Base-by-base conservation (phyloP, 139 green algal genomes). In the Chlorella sp. region DNA sequence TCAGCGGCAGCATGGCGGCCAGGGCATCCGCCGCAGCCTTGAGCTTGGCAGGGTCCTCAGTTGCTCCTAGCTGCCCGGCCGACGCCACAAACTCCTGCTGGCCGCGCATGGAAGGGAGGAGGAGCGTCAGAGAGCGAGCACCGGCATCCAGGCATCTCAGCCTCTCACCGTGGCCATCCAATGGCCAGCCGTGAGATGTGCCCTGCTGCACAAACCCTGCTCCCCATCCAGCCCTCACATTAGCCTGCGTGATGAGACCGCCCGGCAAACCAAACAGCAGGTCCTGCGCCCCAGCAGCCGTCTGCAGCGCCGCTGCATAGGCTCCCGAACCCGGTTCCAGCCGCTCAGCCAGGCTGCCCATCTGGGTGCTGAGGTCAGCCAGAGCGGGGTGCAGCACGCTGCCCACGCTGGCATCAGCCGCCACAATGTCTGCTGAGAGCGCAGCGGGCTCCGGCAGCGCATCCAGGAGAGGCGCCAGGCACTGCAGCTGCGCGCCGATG, bases 381-480 rank as follows among this genome's bases (percentile, higher is more conserved):
- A 84, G 41, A 28, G 44, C 20, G 19, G 67, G 67, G 7, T 7
- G 32, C 44, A 84, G 54, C 79, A 40, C 34, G 46, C 46, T 34
- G n/a, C 44, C 48, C n/a, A 80, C n/a, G 48, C n/a, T 44, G 48
- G 46, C 48, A 16, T 68, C 13, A 8, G 48, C n/a, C 2, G 43
- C 43, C 3, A 19, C 22, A 11, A 84, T 36, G n/a, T 84, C 44
- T 6, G 32, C 68, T 17, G 24, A 26, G 24, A 86, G 75, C n/a
- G 75, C 46, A 0, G 51, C 16, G 0, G 83, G 83, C 34, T 87
- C 75, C 41, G 84, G 84, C 51, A 87, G 73, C 32, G 28, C 28
- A 22, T 60, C 54, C 32, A 87, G 78, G 58, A 76, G 80, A 0
- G 84, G 84, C 28, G 36, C 19, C 8, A 87, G 24, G 68, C 82